Percentiles rank a stretch among this genome's conserved stretches.
phyloP scores from a whole-genome alignment of 2,329 filamentous ascomycete genomes.

The Claviceps pazoutovae region DNA sequence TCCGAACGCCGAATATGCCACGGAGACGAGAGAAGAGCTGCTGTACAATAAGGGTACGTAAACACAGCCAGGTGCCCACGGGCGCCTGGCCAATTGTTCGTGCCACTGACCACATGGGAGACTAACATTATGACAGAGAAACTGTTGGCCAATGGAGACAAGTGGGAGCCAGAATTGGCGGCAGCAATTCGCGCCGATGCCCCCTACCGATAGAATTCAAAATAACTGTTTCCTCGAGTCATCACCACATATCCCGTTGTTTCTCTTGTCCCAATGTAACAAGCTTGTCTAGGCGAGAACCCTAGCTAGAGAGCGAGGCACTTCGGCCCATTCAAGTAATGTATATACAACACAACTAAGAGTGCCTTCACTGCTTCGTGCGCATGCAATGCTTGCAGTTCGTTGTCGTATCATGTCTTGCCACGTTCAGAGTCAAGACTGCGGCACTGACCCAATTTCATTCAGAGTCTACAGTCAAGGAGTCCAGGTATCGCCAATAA shows the following conservation, averaged over 20 bases:
- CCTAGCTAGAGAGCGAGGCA: background rate
- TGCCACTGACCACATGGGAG: background rate
- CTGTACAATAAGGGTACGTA: constrained; percentile 77
- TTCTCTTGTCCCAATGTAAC: constrained; percentile 1
- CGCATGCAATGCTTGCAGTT: background rate
- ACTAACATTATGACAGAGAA: constrained; percentile 46
- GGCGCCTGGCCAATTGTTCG: too few species aligned
- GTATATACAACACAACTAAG: background rate
- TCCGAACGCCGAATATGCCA: constrained; percentile 49
- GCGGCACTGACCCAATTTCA: background rate
- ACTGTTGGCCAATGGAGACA: constrained; percentile 75
- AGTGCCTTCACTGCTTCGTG: background rate
- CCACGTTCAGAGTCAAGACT: background rate
- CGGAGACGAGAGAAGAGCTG: constrained; percentile 72
- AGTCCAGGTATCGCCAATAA: too few species aligned
- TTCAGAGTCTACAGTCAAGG: too few species aligned
- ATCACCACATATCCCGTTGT: background rate
- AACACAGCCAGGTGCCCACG: background rate
- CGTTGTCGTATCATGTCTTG: background rate
- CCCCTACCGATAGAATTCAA: constrained; percentile 58
- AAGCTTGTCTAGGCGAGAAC: background rate
- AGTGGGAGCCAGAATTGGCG: constrained; percentile 95
- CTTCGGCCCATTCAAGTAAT: background rate
- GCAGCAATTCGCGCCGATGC: constrained; percentile 85
- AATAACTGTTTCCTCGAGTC: background rate